Evolutionary conservation across 441 rosid species (phyloP).

Genomic region (Bruguiera hainesii): DNA sequence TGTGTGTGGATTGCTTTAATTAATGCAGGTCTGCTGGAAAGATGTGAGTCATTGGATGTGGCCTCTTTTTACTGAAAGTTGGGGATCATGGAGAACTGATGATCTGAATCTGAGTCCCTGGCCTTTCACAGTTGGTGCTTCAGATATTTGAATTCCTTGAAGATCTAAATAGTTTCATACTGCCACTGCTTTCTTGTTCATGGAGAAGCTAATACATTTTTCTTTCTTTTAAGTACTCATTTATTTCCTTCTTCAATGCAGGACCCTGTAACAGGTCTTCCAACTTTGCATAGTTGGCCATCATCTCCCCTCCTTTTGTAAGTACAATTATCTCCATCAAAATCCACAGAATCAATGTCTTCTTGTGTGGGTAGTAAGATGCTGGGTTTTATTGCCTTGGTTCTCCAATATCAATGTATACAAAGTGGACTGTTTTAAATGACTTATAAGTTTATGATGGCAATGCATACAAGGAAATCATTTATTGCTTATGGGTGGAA

Average conservation of each 20-base stretch:
- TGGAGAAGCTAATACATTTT: constrained; percentile 4
- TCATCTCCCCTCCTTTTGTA: constrained; percentile 71
- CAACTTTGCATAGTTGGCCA: constrained; percentile 61
- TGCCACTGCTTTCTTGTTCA: constrained; percentile 7
- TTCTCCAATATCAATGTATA: constrained; percentile 2
- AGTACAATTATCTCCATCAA: constrained; percentile 26
- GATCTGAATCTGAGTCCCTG: constrained; percentile 70
- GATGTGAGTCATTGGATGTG: constrained; percentile 98
- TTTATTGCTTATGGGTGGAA: too few relatives aligned
- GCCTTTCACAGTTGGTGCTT: constrained; percentile 72
- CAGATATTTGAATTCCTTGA: constrained; percentile 12
- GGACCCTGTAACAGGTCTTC: constrained; percentile 95
- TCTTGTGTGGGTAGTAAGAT: background rate
- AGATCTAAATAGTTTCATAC: constrained; percentile 11
- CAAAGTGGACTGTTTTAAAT: background rate
- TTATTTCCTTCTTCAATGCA: constrained; percentile 33
- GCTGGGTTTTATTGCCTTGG: background rate
- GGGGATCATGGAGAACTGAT: constrained; percentile 87
- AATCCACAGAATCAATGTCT: background rate
- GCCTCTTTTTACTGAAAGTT: constrained; percentile 81
- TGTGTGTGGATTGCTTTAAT: background rate
- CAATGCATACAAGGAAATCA: background rate
- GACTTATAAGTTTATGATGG: background rate
- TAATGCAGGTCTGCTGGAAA: constrained; percentile 71
- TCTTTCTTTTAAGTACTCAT: constrained; percentile 5